Evolutionary conservation across 2,329 filamentous ascomycete genomes (phyloP), one percentile per base, ranked within the genome.

Genomic region (Acephala macrosclerotiorum): DNA sequence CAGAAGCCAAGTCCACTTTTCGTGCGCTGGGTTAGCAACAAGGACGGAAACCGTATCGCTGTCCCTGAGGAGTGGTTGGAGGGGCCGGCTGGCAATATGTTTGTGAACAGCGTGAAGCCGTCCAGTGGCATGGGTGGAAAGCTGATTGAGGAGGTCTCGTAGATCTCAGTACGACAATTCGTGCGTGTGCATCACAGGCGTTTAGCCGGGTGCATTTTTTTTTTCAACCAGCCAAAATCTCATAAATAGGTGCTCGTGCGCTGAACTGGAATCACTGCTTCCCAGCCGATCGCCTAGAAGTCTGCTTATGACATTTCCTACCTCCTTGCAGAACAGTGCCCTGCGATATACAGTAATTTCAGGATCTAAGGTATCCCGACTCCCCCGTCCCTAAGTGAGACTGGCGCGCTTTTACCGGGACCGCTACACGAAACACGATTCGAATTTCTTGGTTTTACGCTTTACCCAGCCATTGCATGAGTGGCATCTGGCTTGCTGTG

Each of bases 1-100:
- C 80, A 81, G 42, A 86, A 81, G 68, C 80, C 89, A 0, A 83
- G 87, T 67, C 84, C 89, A 1, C 80, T 89, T 8, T 90, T 90
- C 69, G 82, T 92, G 25, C 85, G 92, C 65, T 94, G 91, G 87
- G 81, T 91, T 60, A 92, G 87, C 77, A 91, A 81, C 73, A 87
- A 86, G 73, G 82, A 85, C 22, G 91, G 91, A 11, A 87, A 82
- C 67, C 79, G 82, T 2, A 79, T 94, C 8, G 87, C 83, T 26
- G 86, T 94, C 12, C 89, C 91, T 0, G 83, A 85, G 4, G 90
- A 92, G 73, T 89, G 93, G 81, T 75, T 94, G 33, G 82, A 83
- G 11, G 84, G 84, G 0, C 90, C 91, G 0, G 80, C 82, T 0
- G 91, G 91, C 3, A 80, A 77, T 38, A 76, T 91, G 4, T 91